Evolutionary conservation across 768 basidiomycete genomes (phyloP).

Genomic region (Trametes gibbosa): DNA sequence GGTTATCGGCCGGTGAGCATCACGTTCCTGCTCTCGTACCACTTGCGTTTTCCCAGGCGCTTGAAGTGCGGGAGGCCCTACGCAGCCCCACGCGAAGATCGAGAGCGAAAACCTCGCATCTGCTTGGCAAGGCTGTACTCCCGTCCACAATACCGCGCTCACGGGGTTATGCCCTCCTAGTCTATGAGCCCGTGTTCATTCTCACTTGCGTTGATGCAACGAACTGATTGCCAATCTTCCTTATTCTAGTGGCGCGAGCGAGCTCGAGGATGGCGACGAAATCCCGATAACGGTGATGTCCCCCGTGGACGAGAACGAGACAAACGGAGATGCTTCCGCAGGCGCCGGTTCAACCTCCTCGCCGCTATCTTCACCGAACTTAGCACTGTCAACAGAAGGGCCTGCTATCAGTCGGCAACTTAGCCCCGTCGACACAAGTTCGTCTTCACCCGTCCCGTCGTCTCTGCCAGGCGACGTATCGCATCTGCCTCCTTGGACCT

Average conservation of each 20-base stretch:
- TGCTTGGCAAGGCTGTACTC: no score
- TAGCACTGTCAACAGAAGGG: no score
- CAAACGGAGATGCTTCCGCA: neutral
- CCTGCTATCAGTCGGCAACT: neutral
- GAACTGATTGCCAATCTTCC: neutral
- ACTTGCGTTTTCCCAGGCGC: neutral
- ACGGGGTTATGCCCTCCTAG: no score
- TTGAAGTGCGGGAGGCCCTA: neutral
- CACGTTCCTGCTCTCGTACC: neutral
- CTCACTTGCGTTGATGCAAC: no score
- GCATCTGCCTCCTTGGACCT: neutral
- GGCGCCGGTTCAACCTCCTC: neutral
- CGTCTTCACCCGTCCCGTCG: neutral
- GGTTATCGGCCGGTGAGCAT: conserved; percentile 55
- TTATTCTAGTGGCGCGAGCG: conserved; percentile 9
- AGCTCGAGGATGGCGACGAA: conserved; percentile 13
- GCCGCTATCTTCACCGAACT: neutral
- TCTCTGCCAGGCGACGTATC: neutral
- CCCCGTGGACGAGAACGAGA: conserved; percentile 11
- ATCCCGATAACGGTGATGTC: conserved; percentile 12
- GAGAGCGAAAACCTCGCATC: no score
- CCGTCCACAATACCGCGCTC: no score
- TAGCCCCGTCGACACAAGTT: neutral
- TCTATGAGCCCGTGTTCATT: neutral
- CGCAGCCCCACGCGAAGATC: no score